phyloP scores from a whole-genome alignment of 2,329 filamentous ascomycete species.

The Sporothrix euskadiensis region DNA sequence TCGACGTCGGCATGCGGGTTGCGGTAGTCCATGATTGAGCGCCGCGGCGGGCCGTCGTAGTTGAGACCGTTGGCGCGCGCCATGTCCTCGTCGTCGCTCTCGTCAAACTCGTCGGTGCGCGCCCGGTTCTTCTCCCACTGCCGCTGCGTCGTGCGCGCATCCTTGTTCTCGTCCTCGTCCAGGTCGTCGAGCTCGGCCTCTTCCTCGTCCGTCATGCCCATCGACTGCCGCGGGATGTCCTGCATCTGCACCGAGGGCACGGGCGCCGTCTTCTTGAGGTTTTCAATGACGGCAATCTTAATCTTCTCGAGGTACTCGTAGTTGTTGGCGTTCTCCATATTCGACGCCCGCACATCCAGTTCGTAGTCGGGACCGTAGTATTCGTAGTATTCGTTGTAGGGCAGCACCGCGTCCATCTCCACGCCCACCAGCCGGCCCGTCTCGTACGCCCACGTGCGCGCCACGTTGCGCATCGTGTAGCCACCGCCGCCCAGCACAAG shows the following conservation, averaged over 20 bases:
- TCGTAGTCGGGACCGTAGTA: conserved; percentile 92
- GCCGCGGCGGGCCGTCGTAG: conserved; percentile 46
- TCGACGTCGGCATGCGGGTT: conserved; percentile 50
- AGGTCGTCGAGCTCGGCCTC: conserved; percentile 66
- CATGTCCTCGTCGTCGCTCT: conserved; percentile 88
- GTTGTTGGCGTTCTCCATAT: conserved; percentile 89
- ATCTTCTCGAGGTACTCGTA: conserved; percentile 79
- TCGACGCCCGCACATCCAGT: conserved; percentile 83
- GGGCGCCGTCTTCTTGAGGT: conserved; percentile 80
- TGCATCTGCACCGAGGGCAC: conserved; percentile 91
- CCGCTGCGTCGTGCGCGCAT: conserved; percentile 77
- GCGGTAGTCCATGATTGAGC: conserved; percentile 55
- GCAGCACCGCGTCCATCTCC: conserved; percentile 77
- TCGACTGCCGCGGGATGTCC: conserved; percentile 65
- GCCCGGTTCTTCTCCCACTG: conserved; percentile 77
- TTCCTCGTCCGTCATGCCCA: conserved; percentile 66
- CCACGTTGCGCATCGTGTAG: conserved; percentile 96
- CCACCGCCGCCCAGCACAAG: conserved; percentile 94
- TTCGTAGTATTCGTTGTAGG: conserved; percentile 96
- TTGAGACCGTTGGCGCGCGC: conserved; percentile 68
- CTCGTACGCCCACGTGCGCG: conserved; percentile 95
- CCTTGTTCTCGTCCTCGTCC: conserved; percentile 84
- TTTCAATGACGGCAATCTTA: conserved; percentile 78
- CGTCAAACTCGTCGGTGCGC: conserved; percentile 78
- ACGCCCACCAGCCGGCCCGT: conserved; percentile 86